Percentiles rank a stretch among this genome's conserved stretches.
Conservation (phyloP, 2,329 filamentous ascomycete species). For the Penicillium griseofulvum region DNA sequence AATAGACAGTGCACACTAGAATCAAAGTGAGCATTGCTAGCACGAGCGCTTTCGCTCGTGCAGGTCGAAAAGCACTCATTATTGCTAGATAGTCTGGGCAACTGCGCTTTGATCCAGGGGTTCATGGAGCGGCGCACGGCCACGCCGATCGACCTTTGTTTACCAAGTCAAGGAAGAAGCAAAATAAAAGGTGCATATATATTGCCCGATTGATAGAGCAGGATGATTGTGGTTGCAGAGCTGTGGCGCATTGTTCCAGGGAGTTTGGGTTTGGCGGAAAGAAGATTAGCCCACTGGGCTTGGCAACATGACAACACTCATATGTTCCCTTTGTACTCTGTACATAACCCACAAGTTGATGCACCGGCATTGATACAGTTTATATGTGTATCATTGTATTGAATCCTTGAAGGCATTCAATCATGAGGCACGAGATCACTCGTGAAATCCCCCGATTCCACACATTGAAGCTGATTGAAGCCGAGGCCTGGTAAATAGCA, state of each 20-base stretch:
- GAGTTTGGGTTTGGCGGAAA: constrained; percentile 1
- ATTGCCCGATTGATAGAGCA: neutral
- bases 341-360: neutral
- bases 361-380: neutral
- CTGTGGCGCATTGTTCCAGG: neutral
- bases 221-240: neutral
- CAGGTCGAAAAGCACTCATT: constrained; percentile 31
- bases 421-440: neutral
- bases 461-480: neutral
- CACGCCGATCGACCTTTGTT: constrained; percentile 13
- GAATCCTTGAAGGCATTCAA: neutral
- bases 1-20: constrained; percentile 36
- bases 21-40: constrained; percentile 29
- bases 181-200: neutral
- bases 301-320: neutral
- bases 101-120: constrained; percentile 6
- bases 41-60: constrained; percentile 29
- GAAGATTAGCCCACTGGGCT: constrained; percentile 7
- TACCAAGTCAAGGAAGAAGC: neutral
- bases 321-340: neutral
- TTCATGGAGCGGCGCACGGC: constrained; percentile 21
- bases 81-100: neutral
- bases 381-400: neutral
- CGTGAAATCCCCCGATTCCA: neutral
- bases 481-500: neutral